phyloP scores from a whole-genome alignment of 768 basidiomycete genomes.

The Phanerochaete carnosa region DNA sequence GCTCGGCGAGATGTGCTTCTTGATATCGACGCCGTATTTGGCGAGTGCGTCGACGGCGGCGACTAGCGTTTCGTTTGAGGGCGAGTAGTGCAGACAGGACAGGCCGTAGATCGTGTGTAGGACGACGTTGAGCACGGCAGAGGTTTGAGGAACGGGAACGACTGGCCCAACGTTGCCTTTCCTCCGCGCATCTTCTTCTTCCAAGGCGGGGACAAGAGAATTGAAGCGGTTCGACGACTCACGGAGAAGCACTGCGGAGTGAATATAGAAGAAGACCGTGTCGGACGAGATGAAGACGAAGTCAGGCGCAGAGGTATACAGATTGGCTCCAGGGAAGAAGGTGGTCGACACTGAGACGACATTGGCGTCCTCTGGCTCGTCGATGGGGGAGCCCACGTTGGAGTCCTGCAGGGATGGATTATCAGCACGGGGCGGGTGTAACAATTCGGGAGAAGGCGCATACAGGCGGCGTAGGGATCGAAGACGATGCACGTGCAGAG shows the following conservation, averaged over 20 bases:
- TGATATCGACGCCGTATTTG: slow-evolving; percentile 57
- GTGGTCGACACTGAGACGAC: slow-evolving; percentile 79
- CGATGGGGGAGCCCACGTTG: not conserved
- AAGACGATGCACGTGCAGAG: not conserved
- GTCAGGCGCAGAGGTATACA: slow-evolving; percentile 55
- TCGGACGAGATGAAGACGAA: slow-evolving; percentile 67
- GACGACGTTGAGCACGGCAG: slow-evolving; percentile 65
- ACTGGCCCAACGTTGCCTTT: slow-evolving; percentile 47
- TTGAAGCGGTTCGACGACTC: slow-evolving; percentile 67
- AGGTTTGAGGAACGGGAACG: slow-evolving; percentile 57
- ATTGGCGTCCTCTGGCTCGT: slow-evolving; percentile 26
- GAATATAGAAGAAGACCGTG: slow-evolving; percentile 82
- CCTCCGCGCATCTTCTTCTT: slow-evolving; percentile 19
- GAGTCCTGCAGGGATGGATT: not conserved
- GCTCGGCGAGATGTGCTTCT: slow-evolving; percentile 43
- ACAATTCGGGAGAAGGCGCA: not conserved
- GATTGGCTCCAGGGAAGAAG: slow-evolving; percentile 68
- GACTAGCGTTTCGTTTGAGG: slow-evolving; percentile 55
- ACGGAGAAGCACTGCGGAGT: slow-evolving; percentile 52
- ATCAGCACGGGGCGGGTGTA: not conserved
- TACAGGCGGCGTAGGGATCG: slow-evolving; percentile 22
- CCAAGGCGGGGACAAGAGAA: slow-evolving; percentile 46
- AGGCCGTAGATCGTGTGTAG: slow-evolving; percentile 72
- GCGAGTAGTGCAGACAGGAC: slow-evolving; percentile 72
- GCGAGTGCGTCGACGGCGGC: slow-evolving; percentile 54